Evolutionary conservation across 2,329 filamentous ascomycete species (phyloP), one percentile per base, ranked within the genome.

Genomic region (Phaeophleospora eucalypticola): DNA sequence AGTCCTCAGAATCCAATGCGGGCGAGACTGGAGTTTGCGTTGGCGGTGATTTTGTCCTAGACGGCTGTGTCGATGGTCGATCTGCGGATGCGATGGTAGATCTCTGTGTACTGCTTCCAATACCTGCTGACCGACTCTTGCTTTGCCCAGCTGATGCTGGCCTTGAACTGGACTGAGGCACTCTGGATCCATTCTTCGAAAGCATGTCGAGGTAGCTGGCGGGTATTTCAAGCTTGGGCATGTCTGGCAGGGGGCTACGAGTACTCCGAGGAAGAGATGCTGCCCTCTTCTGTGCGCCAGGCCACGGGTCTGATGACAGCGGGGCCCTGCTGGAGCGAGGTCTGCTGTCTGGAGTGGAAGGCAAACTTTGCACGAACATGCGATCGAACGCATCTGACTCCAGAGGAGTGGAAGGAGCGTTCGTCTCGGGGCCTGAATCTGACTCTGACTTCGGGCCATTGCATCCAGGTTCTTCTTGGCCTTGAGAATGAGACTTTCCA

Each of bases 311-410:
- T 8, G 17, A 8, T 4, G 36, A 34, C 15, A 29, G 36, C 14
- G 36, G 36, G 17, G 27, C 35, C 27, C 27, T 18, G 4, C 21
- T 18, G 15, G 43, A 40, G 17, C 34, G 24, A 9, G 43, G 43
- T 29, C 24, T 29, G 24, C 24, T 29, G 7, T 29, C 7, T 7
- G 24, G 24, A 6, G 24, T 29, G 6, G 24, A 29, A 29, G 61
- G 64, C 8, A 67, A 43, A 40, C 56, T 62, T 21, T 61, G 51
- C 7, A 67, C 58, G 43, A 66, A 66, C 44, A 61, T 58, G 17
- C 53, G 56, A 20, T 67, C 58, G 33, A 66, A 67, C 7, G 44
- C 51, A 46, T 66, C 58, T 8, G 58, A 61, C 24, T 54, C 55
- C 21, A 66, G 49, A 6, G 61, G 45, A 8, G 48, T 36, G 7